Evolutionary conservation across 352 stramenopile genomes (phyloP), one percentile per base, ranked within the genome.

Genomic region (Phytophthora rubi): DNA sequence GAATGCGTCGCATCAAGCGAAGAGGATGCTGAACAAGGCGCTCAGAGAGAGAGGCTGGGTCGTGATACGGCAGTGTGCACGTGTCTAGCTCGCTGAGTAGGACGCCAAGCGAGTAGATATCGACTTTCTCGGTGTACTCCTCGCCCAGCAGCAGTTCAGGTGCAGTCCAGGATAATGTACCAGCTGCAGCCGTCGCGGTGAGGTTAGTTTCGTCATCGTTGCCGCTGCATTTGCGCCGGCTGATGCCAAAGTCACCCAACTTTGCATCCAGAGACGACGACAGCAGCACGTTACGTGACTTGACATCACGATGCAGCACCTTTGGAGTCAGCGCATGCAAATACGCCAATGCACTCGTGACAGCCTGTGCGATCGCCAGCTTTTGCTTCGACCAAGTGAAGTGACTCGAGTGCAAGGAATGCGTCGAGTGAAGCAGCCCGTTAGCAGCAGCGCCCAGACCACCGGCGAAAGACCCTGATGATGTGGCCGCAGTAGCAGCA

Each of bases 201-300:
- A 86, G 56, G 35, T 87, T 88, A 13, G 66, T 79, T 37, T 80
- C 62, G 3, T 70, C 68, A 5, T 76, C 70, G n/a, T 48, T 65
- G 1, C 71, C 71, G 13, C 75, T 79, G n/a, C 79, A 76, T 53
- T 89, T 89, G 59, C 81, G 82, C 35, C 82, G 76, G 48, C 72
- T 83, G 35, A 83, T 77, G 44, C 82, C 77, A 75, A 88, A 89
- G 48, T 90, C 80, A 53, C 80, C 80, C 51, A 90, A 49, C 37
- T 89, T 88, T 55, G 82, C 78, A 21, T 86, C 73, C 59, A 87
- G 68, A n/a, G 68, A 66, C 32, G 73, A 65, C 4, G 76, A 81
- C 10, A 97, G 58, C 28, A 97, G 53, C n/a, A 98, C 81, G 68
- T 96, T 98, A 30, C 86, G 87, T n/a, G 88, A 93, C 64, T 97